Conservation (phyloP, 2,329 filamentous ascomycete species). For the Penicillium sp. region DNA sequence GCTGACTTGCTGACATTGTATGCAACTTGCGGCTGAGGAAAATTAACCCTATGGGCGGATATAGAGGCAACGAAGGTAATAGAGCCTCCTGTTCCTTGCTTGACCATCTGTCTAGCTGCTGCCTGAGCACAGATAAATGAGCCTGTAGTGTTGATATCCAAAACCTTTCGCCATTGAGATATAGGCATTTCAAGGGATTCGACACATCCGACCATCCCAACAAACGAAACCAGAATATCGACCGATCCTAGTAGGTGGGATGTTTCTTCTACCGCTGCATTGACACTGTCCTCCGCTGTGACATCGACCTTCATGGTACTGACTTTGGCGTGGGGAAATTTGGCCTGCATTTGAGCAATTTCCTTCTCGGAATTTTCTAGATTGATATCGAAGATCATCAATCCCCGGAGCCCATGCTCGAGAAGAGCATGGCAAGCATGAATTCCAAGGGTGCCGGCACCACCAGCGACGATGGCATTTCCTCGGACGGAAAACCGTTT, state of each 20-base stretch:
- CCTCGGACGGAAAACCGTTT: constrained; percentile 27
- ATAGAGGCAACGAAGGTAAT: constrained; percentile 67
- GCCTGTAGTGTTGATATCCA: constrained; percentile 75
- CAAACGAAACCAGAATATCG: constrained; percentile 66
- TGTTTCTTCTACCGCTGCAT: constrained; percentile 25
- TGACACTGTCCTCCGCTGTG: constrained; percentile 51
- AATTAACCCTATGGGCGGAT: constrained; percentile 71
- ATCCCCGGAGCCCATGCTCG: constrained; percentile 66
- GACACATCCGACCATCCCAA: constrained; percentile 68
- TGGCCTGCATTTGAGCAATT: constrained; percentile 52
- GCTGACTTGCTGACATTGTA: constrained; percentile 77
- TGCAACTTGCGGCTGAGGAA: constrained; percentile 70
- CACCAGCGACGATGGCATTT: constrained; percentile 61
- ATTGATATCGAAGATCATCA: constrained; percentile 66
- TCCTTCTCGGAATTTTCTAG: constrained; percentile 41
- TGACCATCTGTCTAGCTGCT: constrained; percentile 48
- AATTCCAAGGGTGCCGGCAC: constrained; percentile 66
- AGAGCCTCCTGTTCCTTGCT: constrained; percentile 50
- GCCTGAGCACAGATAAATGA: constrained; percentile 73
- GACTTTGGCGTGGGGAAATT: constrained; percentile 62
- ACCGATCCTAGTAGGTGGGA: constrained; percentile 52
- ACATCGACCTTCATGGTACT: constrained; percentile 62
- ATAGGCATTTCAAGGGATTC: constrained; percentile 64
- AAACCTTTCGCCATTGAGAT: constrained; percentile 63
- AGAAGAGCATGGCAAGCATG: constrained; percentile 65